Evolutionary conservation across 2,329 filamentous ascomycete species (phyloP).

Genomic region (Byssothecium circinans): DNA sequence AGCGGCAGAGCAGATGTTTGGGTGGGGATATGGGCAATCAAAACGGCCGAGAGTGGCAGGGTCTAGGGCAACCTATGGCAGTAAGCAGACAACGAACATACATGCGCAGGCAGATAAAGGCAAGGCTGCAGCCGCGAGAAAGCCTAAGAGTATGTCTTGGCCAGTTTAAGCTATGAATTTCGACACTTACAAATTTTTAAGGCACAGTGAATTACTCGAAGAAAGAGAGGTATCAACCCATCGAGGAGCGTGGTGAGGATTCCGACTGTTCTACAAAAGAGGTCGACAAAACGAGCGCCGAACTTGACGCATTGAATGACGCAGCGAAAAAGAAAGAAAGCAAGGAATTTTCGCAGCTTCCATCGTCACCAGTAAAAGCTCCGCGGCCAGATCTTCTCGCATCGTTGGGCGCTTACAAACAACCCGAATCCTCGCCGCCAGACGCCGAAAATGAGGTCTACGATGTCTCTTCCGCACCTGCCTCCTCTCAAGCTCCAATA

Average conservation of each 20-base stretch:
- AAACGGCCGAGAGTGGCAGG: constrained; percentile 7
- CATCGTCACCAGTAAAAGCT: constrained; percentile 3
- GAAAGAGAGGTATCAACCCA: background rate
- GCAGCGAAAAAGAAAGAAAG: background rate
- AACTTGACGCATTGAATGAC: background rate
- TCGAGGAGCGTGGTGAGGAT: background rate
- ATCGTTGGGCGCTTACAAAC: constrained; percentile 5
- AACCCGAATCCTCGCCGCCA: background rate
- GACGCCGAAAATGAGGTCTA: constrained; percentile 1
- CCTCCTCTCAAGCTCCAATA: background rate
- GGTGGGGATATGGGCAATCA: constrained; percentile 8
- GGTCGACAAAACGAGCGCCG: background rate
- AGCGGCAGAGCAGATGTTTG: constrained; percentile 3
- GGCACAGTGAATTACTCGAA: too few species aligned
- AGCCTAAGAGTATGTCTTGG: too few species aligned
- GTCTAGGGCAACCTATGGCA: background rate
- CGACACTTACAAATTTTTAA: too few species aligned
- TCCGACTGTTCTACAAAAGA: background rate
- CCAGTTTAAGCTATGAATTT: too few species aligned
- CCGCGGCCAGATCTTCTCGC: constrained; percentile 5
- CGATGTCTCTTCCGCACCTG: background rate
- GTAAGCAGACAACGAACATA: constrained; percentile 3
- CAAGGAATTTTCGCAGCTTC: background rate
- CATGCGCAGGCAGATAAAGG: constrained; percentile 1
- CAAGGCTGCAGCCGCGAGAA: too few species aligned